A percentile compares a stretch with the other conserved stretches of the same genome.
Conservation (phyloP, 139 green algal species). For the Micractinium conductrix region DNA sequence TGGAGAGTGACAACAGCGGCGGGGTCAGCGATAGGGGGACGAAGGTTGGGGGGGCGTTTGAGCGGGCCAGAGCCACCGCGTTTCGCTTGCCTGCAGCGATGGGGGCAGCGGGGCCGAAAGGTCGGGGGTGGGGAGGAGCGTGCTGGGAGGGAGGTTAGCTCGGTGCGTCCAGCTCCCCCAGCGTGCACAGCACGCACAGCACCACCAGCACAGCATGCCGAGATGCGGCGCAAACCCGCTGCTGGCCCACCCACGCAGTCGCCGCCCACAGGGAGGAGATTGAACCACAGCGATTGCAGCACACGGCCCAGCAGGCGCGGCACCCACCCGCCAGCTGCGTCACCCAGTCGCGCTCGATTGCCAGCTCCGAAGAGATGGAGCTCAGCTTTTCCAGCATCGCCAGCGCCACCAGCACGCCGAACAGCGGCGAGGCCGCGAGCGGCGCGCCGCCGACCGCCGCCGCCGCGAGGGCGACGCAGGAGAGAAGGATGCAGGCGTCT, state of each 20-base stretch:
- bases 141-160: too few relatives aligned
- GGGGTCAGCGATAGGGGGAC: too few relatives aligned
- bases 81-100: too few relatives aligned
- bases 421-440: slow-evolving; percentile 30
- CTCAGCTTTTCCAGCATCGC: slow-evolving; percentile 27
- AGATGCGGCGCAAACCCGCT: too few relatives aligned
- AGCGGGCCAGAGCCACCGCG: slow-evolving; percentile 32
- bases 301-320: too few relatives aligned
- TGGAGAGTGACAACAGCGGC: too few relatives aligned
- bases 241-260: too few relatives aligned
- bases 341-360: slow-evolving; percentile 60
- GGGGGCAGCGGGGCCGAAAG: too few relatives aligned
- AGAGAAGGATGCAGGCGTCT: slow-evolving; percentile 43
- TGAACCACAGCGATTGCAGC: too few relatives aligned
- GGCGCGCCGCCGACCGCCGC: not conserved
- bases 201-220: slow-evolving; percentile 43
- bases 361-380: slow-evolving; percentile 45
- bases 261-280: too few relatives aligned
- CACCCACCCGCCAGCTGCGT: slow-evolving; percentile 37
- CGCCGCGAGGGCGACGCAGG: slow-evolving; percentile 24
- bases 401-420: slow-evolving; percentile 44
- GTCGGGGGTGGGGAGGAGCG: not conserved
- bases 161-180: slow-evolving; percentile 47
- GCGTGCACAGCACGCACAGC: slow-evolving; percentile 32
- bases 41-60: too few relatives aligned